Percentiles rank a stretch among this genome's conserved stretches.
phyloP scores from a whole-genome alignment of 768 basidiomycete genomes.

The Phallus indusiatus region DNA sequence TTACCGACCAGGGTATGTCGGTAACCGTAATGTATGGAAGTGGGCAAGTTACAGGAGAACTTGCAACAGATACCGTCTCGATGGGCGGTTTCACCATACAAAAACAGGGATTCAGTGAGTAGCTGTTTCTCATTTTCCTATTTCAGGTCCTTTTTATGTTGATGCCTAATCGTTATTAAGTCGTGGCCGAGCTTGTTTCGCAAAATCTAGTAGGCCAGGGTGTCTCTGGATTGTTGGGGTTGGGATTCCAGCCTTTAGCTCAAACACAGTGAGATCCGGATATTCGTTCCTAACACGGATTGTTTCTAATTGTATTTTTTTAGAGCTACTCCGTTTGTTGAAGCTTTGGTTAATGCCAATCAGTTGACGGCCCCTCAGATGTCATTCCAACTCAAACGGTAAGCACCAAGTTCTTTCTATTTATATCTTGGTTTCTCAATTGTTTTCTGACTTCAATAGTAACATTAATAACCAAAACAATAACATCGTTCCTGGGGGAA shows the following conservation, averaged over 20 bases:
- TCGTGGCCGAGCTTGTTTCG: background rate
- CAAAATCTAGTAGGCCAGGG: constrained; percentile 34
- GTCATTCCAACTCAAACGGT: constrained; percentile 54
- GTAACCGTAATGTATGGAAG: constrained; percentile 57
- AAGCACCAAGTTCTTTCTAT: background rate
- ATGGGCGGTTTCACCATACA: constrained; percentile 55
- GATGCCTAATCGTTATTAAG: constrained; percentile 13
- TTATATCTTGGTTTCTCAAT: background rate
- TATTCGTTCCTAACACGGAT: background rate
- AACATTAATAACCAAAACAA: constrained; percentile 24
- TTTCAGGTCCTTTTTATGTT: constrained; percentile 1
- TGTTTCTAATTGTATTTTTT: background rate
- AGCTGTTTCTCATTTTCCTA: background rate
- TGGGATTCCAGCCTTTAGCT: constrained; percentile 57
- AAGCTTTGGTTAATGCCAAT: constrained; percentile 33
- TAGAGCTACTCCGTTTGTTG: constrained; percentile 54
- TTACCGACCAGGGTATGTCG: constrained; percentile 11
- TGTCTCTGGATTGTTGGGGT: constrained; percentile 67
- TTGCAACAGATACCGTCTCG: constrained; percentile 50
- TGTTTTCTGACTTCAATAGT: background rate
- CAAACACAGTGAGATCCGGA: constrained; percentile 27
- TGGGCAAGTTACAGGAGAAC: constrained; percentile 48
- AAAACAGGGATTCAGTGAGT: constrained; percentile 46
- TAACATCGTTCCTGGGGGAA: constrained; percentile 46
- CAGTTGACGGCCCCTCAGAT: constrained; percentile 45